Evolutionary conservation across 345 rosid species (phyloP), one percentile per base, ranked within the genome.

Genomic region (Streptanthus diversifolius): DNA sequence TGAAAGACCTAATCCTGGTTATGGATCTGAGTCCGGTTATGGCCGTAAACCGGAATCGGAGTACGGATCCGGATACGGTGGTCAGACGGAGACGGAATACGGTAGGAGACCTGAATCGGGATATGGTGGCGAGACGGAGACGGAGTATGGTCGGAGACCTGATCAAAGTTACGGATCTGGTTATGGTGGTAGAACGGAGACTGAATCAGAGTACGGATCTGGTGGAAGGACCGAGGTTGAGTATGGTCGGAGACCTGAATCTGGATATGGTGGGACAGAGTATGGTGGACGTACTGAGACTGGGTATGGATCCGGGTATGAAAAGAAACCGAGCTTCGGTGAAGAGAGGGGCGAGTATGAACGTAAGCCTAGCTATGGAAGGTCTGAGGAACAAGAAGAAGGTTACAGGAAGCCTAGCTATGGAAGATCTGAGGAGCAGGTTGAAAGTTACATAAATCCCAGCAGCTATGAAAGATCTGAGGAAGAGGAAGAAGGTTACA

Each of bases 81-180:
- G 79, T 17, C 68, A n/a, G 33, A 76, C 83, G 9, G 82, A 74
- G 30, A 7, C 7, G 3, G 86, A 78, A 1, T 83, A 77, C 69
- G 87, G 80, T 1, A 5, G 80, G 64, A 60, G 18, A 27, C 82
- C 84, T 11, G 79, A 77, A 39, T 48, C 61, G 2, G 77, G 72
- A 8, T 74, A 65, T 12, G 74, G 79, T 52, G 79, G 74, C 2
- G 22, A n/a, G 44, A 71, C 84, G 1, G 81, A 65, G 61, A 43
- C 83, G 0, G 87, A 63, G 7, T 82, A 79, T 18, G 92, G 82
- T 3, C 36, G 85, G 49, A 79, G 4, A 19, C 68, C 79, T 0
- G 80, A 84, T 7, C 48, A 52, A 29, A 79, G 78, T 45, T 80
- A 77, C 41, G 85, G 84, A 70, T 82, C 87, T 8, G 85, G 82